Conservation (phyloP, 192 early-diverging fungal genomes). For the Paraglomus brasilianum region DNA sequence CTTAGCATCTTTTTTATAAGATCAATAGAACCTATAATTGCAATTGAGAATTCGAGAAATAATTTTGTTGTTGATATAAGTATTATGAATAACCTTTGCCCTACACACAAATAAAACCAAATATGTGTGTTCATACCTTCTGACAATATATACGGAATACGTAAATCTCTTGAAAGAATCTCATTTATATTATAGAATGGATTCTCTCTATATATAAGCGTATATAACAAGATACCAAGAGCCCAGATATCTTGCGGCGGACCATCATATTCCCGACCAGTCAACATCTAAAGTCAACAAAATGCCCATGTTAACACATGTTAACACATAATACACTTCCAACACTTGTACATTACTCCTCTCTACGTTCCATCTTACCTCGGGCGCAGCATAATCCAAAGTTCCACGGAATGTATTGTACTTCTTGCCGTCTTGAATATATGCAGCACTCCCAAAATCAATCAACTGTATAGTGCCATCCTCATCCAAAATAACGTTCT, state of each 20-base stretch:
- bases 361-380: constrained; percentile 35
- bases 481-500: constrained; percentile 77
- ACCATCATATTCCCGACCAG: constrained; percentile 65
- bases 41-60: not conserved
- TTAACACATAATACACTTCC: no score
- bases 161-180: constrained; percentile 56
- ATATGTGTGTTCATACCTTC: constrained; percentile 37
- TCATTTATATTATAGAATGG: constrained; percentile 67
- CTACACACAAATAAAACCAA: constrained; percentile 3
- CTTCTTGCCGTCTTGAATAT: constrained; percentile 48
- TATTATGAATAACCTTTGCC: not conserved
- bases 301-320: not conserved
- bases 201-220: constrained; percentile 68
- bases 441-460: constrained; percentile 79
- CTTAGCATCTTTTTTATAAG: constrained; percentile 74
- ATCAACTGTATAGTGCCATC: constrained; percentile 65
- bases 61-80: not conserved
- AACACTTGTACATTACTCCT: not conserved
- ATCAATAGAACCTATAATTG: constrained; percentile 47
- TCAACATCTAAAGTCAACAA: constrained; percentile 36
- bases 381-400: constrained; percentile 74
- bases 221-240: constrained; percentile 75
- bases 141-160: constrained; percentile 52
- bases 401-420: constrained; percentile 78
- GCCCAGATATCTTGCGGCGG: constrained; percentile 86